Evolutionary conservation across 164 flowering plant genomes (phyloP), one percentile per base, ranked within the genome.

Genomic region (Pachysandra terminalis): DNA sequence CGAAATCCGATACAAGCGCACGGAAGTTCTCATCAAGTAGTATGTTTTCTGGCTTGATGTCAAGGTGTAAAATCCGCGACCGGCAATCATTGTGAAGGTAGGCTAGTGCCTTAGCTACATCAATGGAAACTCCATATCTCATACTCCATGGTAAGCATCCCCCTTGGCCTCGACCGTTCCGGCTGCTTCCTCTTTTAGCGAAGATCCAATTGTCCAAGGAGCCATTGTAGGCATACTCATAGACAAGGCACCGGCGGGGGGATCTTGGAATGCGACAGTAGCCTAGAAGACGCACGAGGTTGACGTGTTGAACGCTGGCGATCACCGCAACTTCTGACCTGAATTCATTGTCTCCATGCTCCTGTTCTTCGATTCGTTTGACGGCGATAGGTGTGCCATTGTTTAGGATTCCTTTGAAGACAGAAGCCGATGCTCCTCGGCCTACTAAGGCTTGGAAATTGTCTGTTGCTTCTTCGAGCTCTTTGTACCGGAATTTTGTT

Each of bases 1-100:
- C 98, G 48, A 94, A 94, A 81, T 94, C 97, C 0, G 94, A 14
- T 0, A 94, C 90, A 6, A 83, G 60, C 0, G 90, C 95, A 13
- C 82, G 70, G 62, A 78, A 85, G 67, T 72, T 78, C 64, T 85
- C 90, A 69, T 90, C 95, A 0, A 91, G 79, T n/a, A 94, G 85
- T 13, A 94, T 90, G 61, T 94, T 94, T 59, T 94, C 96, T 0
- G 98, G 98, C 82, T 94, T 94, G 23, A 94, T 85, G 61, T 94
- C 98, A 0, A 94, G 90, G 71, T 94, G 98, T 16, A 94, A 65
- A 27, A 94, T 74, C 51, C 85, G 68, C 0, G 93, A 82, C 62
- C 94, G 66, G 71, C 98, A 94, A 64, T 94, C 96, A 48, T 85
- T 88, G 67, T 94, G 98, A 12, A 94, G 87, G 75, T 91, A 94